A percentile compares a stretch with the other conserved stretches of the same genome.
These are phyloP conservation scores for Pseudopithomyces maydicus DNA, from an alignment of 2,329 filamentous ascomycete genomes.

Conservation along the genomic window DNA sequence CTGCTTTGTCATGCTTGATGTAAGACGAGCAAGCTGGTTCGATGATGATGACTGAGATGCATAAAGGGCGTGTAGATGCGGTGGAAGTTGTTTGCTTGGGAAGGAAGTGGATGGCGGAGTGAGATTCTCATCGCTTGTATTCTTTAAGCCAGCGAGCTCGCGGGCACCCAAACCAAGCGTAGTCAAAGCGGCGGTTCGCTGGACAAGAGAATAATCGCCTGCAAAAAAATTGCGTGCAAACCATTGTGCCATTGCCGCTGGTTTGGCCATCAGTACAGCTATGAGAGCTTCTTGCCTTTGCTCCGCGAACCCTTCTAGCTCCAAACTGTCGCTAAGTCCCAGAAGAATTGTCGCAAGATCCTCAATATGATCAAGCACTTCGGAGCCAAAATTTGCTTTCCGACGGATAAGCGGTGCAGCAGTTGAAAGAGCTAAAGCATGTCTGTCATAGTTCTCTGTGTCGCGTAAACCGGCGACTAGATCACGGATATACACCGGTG, in stretches of 20 bases:
- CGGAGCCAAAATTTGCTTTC: conserved; percentile 85
- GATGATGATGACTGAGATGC: conserved; percentile 45
- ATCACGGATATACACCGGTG: conserved; percentile 90
- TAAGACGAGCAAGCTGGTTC: conserved; percentile 68
- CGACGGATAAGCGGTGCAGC: conserved; percentile 82
- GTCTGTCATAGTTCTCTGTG: conserved; percentile 81
- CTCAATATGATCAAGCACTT: conserved; percentile 82
- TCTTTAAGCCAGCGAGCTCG: conserved; percentile 79
- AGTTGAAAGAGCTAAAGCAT: conserved; percentile 77
- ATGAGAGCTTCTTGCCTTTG: conserved; percentile 80
- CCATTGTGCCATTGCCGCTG: conserved; percentile 79
- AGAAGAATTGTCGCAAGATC: conserved; percentile 79
- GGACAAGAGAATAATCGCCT: conserved; percentile 86
- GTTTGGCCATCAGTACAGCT: conserved; percentile 76
- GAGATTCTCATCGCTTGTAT: conserved; percentile 54
- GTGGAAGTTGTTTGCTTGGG: conserved; percentile 79
- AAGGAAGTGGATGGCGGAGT: conserved; percentile 59
- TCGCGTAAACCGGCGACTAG: conserved; percentile 80
- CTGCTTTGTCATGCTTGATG: conserved; percentile 68
- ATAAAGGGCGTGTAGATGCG: conserved; percentile 75
- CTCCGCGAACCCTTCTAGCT: conserved; percentile 74
- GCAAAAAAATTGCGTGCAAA: conserved; percentile 86
- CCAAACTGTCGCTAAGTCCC: conserved; percentile 83
- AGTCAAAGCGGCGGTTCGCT: conserved; percentile 80
- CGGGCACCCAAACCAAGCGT: conserved; percentile 81